Conservation (phyloP, 768 basidiomycete species). For the Kwoniella botswanensis region DNA sequence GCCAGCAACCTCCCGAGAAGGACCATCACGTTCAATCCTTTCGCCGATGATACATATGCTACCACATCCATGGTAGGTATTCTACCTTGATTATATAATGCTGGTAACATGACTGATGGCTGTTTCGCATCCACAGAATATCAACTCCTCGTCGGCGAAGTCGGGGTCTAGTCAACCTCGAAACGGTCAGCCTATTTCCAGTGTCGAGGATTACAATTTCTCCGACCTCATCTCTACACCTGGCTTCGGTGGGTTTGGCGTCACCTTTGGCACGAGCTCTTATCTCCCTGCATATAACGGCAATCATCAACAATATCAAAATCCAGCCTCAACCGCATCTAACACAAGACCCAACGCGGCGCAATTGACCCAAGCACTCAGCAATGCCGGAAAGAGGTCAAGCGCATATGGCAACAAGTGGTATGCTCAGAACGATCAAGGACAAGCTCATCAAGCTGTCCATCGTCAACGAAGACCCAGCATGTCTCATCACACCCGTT, state of each 20-base stretch:
- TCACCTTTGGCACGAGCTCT: neutral
- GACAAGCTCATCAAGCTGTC: neutral
- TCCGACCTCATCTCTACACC: constrained; percentile 17
- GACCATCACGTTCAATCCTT: neutral
- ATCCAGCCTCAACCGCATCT: neutral
- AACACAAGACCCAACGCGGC: neutral
- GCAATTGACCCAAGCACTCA: neutral
- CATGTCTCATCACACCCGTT: neutral
- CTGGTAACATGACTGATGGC: neutral
- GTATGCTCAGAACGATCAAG: neutral
- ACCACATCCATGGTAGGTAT: neutral
- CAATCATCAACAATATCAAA: neutral
- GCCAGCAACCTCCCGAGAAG: neutral
- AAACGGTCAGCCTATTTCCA: neutral
- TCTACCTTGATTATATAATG: neutral
- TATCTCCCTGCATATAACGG: neutral
- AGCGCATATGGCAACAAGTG: neutral
- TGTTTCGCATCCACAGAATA: neutral
- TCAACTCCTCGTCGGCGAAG: neutral
- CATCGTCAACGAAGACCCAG: neutral
- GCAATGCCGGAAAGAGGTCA: neutral
- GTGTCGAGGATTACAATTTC: constrained; percentile 12
- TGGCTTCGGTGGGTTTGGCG: constrained; percentile 11
- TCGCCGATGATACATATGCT: neutral
- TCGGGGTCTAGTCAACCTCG: neutral